Base-by-base conservation (phyloP, 2,329 filamentous ascomycete species). In the Stachybotrys chlorohalonatus region DNA sequence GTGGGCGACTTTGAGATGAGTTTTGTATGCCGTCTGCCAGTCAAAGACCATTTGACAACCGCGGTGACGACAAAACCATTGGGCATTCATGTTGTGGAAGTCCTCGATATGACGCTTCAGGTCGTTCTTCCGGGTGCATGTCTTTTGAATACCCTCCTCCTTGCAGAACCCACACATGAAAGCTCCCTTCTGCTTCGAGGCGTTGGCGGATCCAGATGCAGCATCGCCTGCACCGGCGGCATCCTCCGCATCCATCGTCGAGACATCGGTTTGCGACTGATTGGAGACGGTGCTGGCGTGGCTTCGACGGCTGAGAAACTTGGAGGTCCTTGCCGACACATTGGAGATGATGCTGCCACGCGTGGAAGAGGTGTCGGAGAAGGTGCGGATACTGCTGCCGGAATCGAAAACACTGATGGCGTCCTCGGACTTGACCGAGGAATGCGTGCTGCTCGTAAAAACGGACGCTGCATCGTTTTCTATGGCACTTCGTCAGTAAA, bases 31-130 rank as follows among this genome's bases (percentile, higher is more conserved):
- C 17, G 70, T 73, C 59, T 75, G 71, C 71, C 73, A 77, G 62
- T 78, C 75, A 58, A 76, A 77, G 7, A 73, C 69, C 68, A 72
- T 70, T 46, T 64, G 63, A 58, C 75, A 78, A 24, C 70, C 72
- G 1, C 68, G 69, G 52, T 75, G 70, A 5, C 72, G 68, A 56
- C 75, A 78, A 51, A 69, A 68, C 73, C 73, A 78, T 55, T 76
- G 71, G 4, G 73, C 70, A 54, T 78, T 73, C 54, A 69, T 73
- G 56, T 74, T 73, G 60, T 78, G 75, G 52, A 76, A 76, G 56
- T 75, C 70, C 54, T 76, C 73, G 39, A 78, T 75, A 53, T 78
- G 75, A 11, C 75, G 71, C 60, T 77, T 77, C 51, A 78, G 63
- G 55, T 78, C 75, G 56, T 76, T 75, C 58, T 76, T 75, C 11